These are phyloP conservation scores for Kitagawia praeruptora DNA, from an alignment of 129 eudicot species.

Conservation along the genomic window DNA sequence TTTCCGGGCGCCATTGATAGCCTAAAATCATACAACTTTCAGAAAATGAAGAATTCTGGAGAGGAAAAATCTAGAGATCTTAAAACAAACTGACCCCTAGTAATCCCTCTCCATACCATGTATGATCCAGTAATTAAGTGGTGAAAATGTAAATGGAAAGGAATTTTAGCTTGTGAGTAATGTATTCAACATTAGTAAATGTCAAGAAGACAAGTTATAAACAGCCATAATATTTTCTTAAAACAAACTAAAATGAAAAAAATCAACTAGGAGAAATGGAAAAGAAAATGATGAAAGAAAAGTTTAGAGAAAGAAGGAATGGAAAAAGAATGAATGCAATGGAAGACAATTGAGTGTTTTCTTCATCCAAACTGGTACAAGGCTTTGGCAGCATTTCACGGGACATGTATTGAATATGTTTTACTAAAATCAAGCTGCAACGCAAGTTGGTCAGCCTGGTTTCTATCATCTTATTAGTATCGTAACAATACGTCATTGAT, in stretches of 20 bases:
- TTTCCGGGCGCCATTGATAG: not conserved
- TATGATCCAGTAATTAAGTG: not conserved
- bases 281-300: not conserved
- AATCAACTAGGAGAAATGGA: not conserved
- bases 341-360: not conserved
- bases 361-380: not conserved
- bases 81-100: not conserved
- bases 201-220: not conserved
- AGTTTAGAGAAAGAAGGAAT: not conserved
- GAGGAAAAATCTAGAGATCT: not conserved
- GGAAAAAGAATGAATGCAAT: not conserved
- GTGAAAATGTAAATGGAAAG: not conserved
- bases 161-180: not conserved
- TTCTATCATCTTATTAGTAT: not conserved
- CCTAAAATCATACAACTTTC: not conserved
- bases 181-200: not conserved
- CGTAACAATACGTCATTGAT: not conserved
- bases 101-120: not conserved
- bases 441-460: not conserved
- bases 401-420: not conserved
- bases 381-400: not conserved
- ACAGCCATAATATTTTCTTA: not conserved
- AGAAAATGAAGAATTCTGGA: not conserved
- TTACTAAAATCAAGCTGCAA: not conserved
- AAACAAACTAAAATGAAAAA: too few relatives aligned